Base-by-base conservation (phyloP, 768 basidiomycete species). In the Tylopilus subfusipes region DNA sequence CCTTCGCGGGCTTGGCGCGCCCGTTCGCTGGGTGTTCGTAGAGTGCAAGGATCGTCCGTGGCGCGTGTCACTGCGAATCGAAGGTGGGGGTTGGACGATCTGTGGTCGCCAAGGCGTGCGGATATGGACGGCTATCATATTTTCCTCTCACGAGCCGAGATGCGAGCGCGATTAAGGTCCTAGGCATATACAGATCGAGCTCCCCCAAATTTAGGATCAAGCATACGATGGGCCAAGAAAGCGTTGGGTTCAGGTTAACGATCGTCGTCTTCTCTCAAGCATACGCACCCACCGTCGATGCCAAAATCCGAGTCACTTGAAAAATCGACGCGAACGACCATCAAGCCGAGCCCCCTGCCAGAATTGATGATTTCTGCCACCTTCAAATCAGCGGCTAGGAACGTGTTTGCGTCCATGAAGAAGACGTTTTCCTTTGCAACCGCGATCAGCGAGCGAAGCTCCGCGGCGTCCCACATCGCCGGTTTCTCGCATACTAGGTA, bases 1-100 rank as follows among this genome's bases (percentile, higher is more conserved):
- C 59, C 48, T 64, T 64, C 21, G 72, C 69, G 34, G 80, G 79
- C 22, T 63, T 67, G n/a, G 64, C 63, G 46, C 63, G 61, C 62
- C 73, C 68, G 70, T 81, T 82, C 44, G 68, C 66, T 27, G 76
- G 74, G 64, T 78, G 71, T 61, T 81, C 76, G 61, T 78, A 77
- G 22, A 79, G 63, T 0, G 73, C 68, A 52, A 78, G 62, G 59
- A 79, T 77, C 16, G 76, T 73, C 75, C 76, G 76, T 73, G 54
- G 34, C 25, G 34, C 2, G 31, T 21, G 24, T 38, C 54, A 30
- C 19, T 40, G n/a, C 38, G 11, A 39, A 57, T 27, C 31, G 42
- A 29, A 29, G n/a, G 27, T 29, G 9, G n/a, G 29, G 24, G 22
- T 12, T 36, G 14, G 12, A 11, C 22, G 40, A 57, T 46, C 43